Percentiles rank a stretch among this genome's conserved stretches.
These are phyloP conservation scores for Cyberlindnera amylophila DNA, from an alignment of 805 yeast species.

Conservation along the genomic window DNA sequence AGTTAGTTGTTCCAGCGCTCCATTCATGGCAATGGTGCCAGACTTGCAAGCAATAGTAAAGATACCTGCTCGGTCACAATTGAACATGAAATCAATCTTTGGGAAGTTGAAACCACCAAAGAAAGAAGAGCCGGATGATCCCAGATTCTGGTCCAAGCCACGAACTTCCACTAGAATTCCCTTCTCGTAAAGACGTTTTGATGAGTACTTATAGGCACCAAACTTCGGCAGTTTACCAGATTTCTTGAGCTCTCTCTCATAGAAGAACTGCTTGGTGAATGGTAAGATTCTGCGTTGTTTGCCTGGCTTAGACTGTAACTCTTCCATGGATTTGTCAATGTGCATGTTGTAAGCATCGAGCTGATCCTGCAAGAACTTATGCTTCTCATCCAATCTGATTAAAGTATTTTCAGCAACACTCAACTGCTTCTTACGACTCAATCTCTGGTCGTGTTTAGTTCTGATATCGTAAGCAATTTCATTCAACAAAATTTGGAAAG, in stretches of 20 bases:
- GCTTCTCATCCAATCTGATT: conserved; percentile 41
- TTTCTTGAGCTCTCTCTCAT: conserved; percentile 65
- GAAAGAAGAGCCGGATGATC: conserved; percentile 33
- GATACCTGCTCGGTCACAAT: conserved; percentile 68
- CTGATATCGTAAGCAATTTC: conserved; percentile 79
- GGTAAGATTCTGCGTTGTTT: conserved; percentile 35
- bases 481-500: conserved; percentile 75
- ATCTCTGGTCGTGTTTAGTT: conserved; percentile 48
- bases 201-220: conserved; percentile 75
- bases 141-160: conserved; percentile 43
- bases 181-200: conserved; percentile 70
- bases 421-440: conserved; percentile 44
- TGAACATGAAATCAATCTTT: conserved; percentile 68
- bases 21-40: conserved; percentile 65
- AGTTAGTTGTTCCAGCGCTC: conserved; percentile 47
- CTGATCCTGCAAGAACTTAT: conserved; percentile 38
- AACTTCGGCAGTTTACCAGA: conserved; percentile 65
- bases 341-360: conserved; percentile 41
- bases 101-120: conserved; percentile 49
- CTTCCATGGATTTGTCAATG: conserved; percentile 47
- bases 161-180: conserved; percentile 59
- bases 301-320: conserved; percentile 40
- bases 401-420: conserved; percentile 42
- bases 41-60: conserved; percentile 73
- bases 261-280: conserved; percentile 73